Conservation (phyloP, 192 early-diverging fungal genomes). For the Coemansia sp. region DNA sequence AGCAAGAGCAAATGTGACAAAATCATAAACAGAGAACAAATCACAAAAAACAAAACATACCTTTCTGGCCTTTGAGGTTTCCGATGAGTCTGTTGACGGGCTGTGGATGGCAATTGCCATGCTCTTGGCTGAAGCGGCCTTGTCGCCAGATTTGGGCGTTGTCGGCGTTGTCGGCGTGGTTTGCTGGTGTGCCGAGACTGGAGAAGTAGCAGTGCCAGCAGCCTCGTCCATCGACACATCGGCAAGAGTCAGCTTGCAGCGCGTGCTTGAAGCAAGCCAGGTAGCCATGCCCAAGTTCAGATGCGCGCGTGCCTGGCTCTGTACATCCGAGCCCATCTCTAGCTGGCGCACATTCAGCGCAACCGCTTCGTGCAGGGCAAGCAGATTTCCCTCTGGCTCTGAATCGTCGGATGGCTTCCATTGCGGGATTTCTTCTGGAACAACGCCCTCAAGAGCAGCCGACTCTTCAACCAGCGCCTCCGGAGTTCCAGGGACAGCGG, state of each 20-base stretch:
- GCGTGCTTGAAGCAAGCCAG: slow-evolving; percentile 29
- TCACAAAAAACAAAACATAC: background rate
- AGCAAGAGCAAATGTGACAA: background rate
- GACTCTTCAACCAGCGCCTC: background rate
- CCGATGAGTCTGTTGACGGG: background rate
- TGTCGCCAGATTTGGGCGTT: slow-evolving; percentile 1
- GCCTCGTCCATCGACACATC: slow-evolving; percentile 41
- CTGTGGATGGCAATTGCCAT: too few relatives aligned
- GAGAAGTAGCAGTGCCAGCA: background rate
- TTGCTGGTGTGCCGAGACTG: background rate
- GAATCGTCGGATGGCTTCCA: slow-evolving; percentile 19
- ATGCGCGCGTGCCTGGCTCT: slow-evolving; percentile 34
- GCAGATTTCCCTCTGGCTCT: slow-evolving; percentile 38
- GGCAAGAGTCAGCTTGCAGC: slow-evolving; percentile 34
- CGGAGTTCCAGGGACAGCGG: slow-evolving; percentile 9
- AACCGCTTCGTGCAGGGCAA: slow-evolving; percentile 25
- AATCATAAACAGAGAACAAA: background rate
- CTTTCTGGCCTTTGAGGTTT: slow-evolving; percentile 1
- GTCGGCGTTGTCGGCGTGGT: background rate
- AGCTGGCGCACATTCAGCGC: slow-evolving; percentile 33
- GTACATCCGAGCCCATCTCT: slow-evolving; percentile 5
- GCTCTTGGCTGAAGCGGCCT: background rate
- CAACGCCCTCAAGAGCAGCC: slow-evolving; percentile 12
- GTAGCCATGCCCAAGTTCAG: slow-evolving; percentile 30
- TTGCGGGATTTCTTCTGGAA: slow-evolving; percentile 33